Percentiles rank a stretch among this genome's conserved stretches.
Conservation (phyloP, 176 grass and related monocot genomes). For the Alloteropsis semialata region DNA sequence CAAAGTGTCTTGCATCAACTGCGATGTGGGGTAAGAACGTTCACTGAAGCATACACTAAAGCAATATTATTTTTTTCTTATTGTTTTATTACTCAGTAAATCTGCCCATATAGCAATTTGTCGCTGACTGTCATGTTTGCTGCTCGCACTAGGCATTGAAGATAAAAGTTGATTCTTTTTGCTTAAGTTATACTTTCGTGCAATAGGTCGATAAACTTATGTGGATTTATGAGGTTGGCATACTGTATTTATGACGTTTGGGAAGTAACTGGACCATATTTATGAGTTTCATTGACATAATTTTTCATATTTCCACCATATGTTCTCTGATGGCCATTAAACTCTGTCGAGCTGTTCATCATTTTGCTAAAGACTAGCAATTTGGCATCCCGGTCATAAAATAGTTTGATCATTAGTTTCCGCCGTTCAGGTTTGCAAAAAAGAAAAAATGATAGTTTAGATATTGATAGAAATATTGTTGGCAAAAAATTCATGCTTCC, state of each 20-base stretch:
- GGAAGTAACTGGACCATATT: slow-evolving; percentile 8
- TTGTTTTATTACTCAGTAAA: background rate
- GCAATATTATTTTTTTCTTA: slow-evolving; percentile 5
- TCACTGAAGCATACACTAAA: background rate
- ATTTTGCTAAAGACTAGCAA: background rate
- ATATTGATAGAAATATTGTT: background rate
- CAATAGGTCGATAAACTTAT: slow-evolving; percentile 2
- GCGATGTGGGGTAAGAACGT: slow-evolving; percentile 91
- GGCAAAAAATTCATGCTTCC: background rate
- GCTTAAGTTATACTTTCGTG: background rate
- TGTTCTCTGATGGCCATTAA: background rate
- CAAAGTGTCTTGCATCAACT: slow-evolving; percentile 95
- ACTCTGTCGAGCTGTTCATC: slow-evolving; percentile 22
- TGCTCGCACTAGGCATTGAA: background rate
- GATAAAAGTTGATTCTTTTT: slow-evolving; percentile 17
- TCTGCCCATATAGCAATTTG: background rate
- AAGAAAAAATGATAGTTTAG: background rate
- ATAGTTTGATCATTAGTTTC: background rate
- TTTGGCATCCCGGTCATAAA: background rate
- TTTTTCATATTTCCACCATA: background rate
- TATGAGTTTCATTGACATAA: background rate
- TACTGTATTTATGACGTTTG: background rate
- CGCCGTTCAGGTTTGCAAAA: background rate
- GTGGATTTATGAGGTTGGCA: too few species aligned
- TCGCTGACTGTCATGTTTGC: background rate